Base-by-base conservation (phyloP, 1,284 basidiomycete genomes). In the Anthracocystis walkeri region DNA sequence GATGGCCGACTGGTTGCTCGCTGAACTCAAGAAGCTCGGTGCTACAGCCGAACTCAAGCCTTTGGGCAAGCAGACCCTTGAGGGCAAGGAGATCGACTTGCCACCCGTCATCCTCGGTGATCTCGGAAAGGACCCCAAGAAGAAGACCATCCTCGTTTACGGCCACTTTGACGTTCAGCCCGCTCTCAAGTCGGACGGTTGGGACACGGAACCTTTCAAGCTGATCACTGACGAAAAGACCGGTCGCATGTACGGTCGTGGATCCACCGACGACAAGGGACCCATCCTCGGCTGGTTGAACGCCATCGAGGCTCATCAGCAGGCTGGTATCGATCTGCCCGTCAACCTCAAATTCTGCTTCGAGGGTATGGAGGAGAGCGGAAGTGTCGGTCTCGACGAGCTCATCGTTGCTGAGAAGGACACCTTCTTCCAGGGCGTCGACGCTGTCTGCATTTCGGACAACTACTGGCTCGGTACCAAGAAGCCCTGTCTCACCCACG, bases 331-430 rank as follows among this genome's bases (percentile, higher is more conserved):
- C 60, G 90, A 92, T 55, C 89, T 99, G 20, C 96, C 96, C 1
- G 96, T 99, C 58, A 99, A 99, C 87, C 87, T 99, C 78, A 90
- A 91, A 81, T 92, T 95, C 88, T 94, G 93, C 88, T 95, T 99
- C 82, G 96, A 99, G 78, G 86, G 96, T 8, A 99, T 99, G 97
- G 96, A 99, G 86, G 96, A 99, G 88, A 92, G 89, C 78, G 96
- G 96, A 7, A 94, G 92, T 48, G 93, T 95, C 81, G 95, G 95
- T 7, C 89, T 99, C 12, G 95, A 98, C 83, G 93, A 93, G 57
- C 90, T 97, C 55, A 95, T 99, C 78, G 87, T 89, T 73, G 88
- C 88, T 54, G 94, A 98, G 87, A 91, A 91, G 65, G 88, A 90
- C 82, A 89, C 89, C 33, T 97, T 92, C 89, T 97, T 99, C 86